These are phyloP conservation scores for Sanguinoderma infundibulare DNA, from an alignment of 1,284 basidiomycete genomes.

Conservation along the genomic window DNA sequence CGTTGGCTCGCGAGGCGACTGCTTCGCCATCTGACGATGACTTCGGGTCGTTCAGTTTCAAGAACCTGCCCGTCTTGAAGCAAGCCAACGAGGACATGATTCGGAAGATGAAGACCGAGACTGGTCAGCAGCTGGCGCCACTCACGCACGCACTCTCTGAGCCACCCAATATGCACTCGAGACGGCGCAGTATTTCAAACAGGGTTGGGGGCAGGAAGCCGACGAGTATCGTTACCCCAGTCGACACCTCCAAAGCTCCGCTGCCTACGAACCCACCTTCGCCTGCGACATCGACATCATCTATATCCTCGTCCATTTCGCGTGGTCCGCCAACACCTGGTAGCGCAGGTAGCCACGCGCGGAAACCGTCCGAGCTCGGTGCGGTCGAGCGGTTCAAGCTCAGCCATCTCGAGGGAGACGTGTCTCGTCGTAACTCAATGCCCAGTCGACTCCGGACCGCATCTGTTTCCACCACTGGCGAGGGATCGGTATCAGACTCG, in stretches of 20 bases:
- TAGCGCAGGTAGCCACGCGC: slow-evolving; percentile 61
- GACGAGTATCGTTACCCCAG: slow-evolving; percentile 70
- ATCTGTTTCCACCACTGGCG: slow-evolving; percentile 80
- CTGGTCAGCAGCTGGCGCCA: slow-evolving; percentile 59
- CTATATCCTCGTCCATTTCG: slow-evolving; percentile 90
- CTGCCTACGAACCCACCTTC: slow-evolving; percentile 77
- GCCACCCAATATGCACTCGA: slow-evolving; percentile 55
- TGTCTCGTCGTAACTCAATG: slow-evolving; percentile 81
- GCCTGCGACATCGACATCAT: slow-evolving; percentile 91
- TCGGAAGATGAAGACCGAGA: slow-evolving; percentile 86
- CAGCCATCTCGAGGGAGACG: slow-evolving; percentile 73
- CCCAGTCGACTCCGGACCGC: slow-evolving; percentile 88
- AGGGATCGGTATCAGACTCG: slow-evolving; percentile 76
- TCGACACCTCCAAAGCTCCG: slow-evolving; percentile 56
- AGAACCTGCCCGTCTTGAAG: slow-evolving; percentile 96
- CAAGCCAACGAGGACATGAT: slow-evolving; percentile 99
- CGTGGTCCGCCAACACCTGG: slow-evolving; percentile 78
- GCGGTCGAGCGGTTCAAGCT: slow-evolving; percentile 87
- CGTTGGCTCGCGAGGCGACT: slow-evolving; percentile 52
- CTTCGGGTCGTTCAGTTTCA: slow-evolving; percentile 98
- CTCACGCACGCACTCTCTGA: slow-evolving; percentile 76
- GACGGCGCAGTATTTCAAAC: slow-evolving; percentile 72
- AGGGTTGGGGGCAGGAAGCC: slow-evolving; percentile 72
- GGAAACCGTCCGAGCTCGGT: slow-evolving; percentile 86
- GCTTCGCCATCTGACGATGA: slow-evolving; percentile 76